These are phyloP conservation scores for Cardamine resedifolia DNA, from an alignment of 345 rosid genomes.

Conservation along the genomic window DNA sequence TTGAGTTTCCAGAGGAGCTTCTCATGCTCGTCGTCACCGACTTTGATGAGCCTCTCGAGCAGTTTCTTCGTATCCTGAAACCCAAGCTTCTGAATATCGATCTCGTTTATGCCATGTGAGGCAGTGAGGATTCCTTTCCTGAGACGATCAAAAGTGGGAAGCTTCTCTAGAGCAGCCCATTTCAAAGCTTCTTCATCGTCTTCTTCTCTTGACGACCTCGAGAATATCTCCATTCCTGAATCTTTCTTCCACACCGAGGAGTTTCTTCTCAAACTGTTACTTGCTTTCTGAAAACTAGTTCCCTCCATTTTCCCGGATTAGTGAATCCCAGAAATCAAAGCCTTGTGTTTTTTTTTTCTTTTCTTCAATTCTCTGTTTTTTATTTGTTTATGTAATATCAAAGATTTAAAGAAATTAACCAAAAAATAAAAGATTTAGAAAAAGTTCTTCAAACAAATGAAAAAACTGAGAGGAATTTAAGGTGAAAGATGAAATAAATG, in stretches of 20 bases:
- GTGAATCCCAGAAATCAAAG: conserved; percentile 18
- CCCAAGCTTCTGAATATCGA: conserved; percentile 67
- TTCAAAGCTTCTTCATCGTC: conserved; percentile 80
- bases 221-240: conserved; percentile 46
- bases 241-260: conserved; percentile 43
- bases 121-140: conserved; percentile 68
- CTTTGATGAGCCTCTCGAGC: conserved; percentile 63
- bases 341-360: not conserved
- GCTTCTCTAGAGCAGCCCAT: conserved; percentile 92
- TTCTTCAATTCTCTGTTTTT: not conserved
- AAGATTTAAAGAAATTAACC: conserved; percentile 11
- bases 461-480: not conserved
- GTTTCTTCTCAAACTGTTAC: conserved; percentile 41
- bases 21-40: conserved; percentile 86
- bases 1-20: conserved; percentile 78
- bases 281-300: conserved; percentile 41
- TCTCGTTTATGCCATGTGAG: conserved; percentile 50
- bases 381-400: not conserved
- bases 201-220: conserved; percentile 58
- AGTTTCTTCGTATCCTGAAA: conserved; percentile 68
- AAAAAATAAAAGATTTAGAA: conserved; percentile 11
- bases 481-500: conserved; percentile 15
- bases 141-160: conserved; percentile 69
- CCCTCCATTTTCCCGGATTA: conserved; percentile 38
- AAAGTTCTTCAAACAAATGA: not conserved